These are phyloP conservation scores for Falciphora oryzae DNA, from an alignment of 2,329 filamentous ascomycete genomes.

Conservation along the genomic window DNA sequence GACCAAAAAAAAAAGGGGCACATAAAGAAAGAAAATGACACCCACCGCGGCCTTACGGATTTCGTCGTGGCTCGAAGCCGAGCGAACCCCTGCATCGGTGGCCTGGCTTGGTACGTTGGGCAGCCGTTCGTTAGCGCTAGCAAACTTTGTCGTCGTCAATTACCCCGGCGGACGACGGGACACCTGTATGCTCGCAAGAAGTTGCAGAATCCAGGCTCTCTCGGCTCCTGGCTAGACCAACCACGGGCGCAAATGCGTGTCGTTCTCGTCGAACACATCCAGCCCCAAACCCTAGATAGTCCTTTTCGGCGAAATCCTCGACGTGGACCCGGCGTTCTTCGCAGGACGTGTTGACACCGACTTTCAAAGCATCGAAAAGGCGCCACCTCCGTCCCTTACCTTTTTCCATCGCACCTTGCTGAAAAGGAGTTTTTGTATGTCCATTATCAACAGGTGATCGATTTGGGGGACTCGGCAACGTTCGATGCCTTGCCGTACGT, in stretches of 20 bases:
- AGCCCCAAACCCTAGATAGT: conserved; percentile 11
- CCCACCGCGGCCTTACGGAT: conserved; percentile 4
- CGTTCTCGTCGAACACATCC: conserved; percentile 16
- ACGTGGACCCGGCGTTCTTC: conserved; percentile 19
- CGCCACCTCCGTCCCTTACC: conserved; percentile 15
- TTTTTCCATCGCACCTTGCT: conserved; percentile 15
- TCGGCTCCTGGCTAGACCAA: conserved; percentile 5
- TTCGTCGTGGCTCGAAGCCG: conserved; percentile 10
- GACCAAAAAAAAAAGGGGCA: no score
- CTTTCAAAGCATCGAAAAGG: conserved; percentile 16
- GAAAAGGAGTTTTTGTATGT: conserved; percentile 15
- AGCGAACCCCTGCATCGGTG: conserved; percentile 9
- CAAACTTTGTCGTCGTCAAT: background rate
- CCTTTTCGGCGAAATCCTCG: conserved; percentile 13
- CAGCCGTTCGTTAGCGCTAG: background rate
- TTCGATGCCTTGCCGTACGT: conserved; percentile 9
- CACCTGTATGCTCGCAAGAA: background rate
- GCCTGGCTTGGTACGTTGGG: conserved; percentile 2
- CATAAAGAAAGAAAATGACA: no score
- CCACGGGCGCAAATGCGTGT: conserved; percentile 12
- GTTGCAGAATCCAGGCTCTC: background rate
- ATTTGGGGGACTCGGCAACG: conserved; percentile 12
- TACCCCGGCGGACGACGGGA: background rate
- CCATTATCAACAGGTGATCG: conserved; percentile 15
- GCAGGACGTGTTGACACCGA: conserved; percentile 15